Evolutionary conservation across 352 stramenopile genomes (phyloP).

Genomic region (Globisporangium irregulare): DNA sequence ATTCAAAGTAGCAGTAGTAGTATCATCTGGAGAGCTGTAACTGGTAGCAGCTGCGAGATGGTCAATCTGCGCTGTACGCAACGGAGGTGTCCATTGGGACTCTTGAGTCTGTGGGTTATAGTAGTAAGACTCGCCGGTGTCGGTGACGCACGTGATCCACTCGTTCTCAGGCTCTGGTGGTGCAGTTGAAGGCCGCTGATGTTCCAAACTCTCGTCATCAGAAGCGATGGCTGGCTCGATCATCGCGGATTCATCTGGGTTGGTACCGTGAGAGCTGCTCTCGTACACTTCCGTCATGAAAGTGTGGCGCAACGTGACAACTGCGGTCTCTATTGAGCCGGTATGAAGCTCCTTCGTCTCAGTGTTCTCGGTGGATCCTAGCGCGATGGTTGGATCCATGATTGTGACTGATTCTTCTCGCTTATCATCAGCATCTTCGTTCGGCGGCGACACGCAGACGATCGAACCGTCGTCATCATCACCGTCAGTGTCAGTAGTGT

Average conservation of each 20-base stretch:
- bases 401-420: neutral
- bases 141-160: conserved; percentile 43
- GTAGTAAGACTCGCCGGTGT: conserved; percentile 63
- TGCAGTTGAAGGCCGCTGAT: too few relatives aligned
- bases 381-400: neutral
- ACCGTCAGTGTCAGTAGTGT: neutral
- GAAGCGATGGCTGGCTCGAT: neutral
- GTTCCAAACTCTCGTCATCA: neutral
- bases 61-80: neutral
- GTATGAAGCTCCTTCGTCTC: too few relatives aligned
- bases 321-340: neutral
- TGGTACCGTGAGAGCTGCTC: neutral
- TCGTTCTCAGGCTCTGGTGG: conserved; percentile 15
- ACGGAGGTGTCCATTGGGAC: conserved; percentile 58
- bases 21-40: neutral
- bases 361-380: neutral
- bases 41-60: neutral
- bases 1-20: conserved; percentile 1
- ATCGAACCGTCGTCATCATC: neutral
- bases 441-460: neutral
- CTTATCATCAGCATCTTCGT: neutral
- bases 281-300: conserved; percentile 8
- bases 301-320: neutral
- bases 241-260: neutral
- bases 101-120: conserved; percentile 59